Evolutionary conservation across 345 rosid species (phyloP).

Genomic region (Corchorus capsularis): DNA sequence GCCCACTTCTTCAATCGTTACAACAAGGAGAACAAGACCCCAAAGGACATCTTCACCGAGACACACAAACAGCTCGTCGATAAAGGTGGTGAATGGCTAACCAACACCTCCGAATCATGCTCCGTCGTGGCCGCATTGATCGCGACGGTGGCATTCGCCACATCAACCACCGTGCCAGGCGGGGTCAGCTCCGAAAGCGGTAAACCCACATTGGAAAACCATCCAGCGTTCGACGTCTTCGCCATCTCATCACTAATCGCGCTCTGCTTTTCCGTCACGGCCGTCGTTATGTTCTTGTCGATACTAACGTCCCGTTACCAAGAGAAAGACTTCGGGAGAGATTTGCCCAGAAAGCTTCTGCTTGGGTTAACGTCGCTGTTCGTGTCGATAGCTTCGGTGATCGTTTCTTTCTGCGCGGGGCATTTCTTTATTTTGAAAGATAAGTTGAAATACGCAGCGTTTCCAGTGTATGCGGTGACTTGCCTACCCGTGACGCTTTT

Average conservation of each 20-base stretch:
- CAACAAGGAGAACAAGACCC: constrained; percentile 32
- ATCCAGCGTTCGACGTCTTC: constrained; percentile 40
- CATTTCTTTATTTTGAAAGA: constrained; percentile 53
- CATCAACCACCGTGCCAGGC: constrained; percentile 46
- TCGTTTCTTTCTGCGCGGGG: constrained; percentile 54
- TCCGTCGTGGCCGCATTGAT: constrained; percentile 60
- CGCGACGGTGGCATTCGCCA: constrained; percentile 56
- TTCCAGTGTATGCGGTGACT: constrained; percentile 44
- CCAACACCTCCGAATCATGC: constrained; percentile 50
- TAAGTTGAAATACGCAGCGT: constrained; percentile 38
- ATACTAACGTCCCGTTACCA: constrained; percentile 49
- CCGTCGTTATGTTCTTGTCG: constrained; percentile 41
- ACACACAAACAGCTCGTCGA: constrained; percentile 39
- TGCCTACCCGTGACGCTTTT: constrained; percentile 53
- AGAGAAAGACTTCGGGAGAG: constrained; percentile 37
- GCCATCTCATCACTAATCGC: constrained; percentile 42
- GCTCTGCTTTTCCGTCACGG: constrained; percentile 43
- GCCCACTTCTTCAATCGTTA: constrained; percentile 33
- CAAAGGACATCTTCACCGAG: constrained; percentile 38
- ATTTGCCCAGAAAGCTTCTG: constrained; percentile 40
- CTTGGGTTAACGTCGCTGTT: constrained; percentile 42
- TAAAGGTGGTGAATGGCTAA: constrained; percentile 51
- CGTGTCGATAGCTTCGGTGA: constrained; percentile 41
- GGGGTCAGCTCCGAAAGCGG: constrained; percentile 29
- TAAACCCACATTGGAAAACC: constrained; percentile 30